Base-by-base conservation (phyloP, 2,329 filamentous ascomycete species). In the Nemania sp. region DNA sequence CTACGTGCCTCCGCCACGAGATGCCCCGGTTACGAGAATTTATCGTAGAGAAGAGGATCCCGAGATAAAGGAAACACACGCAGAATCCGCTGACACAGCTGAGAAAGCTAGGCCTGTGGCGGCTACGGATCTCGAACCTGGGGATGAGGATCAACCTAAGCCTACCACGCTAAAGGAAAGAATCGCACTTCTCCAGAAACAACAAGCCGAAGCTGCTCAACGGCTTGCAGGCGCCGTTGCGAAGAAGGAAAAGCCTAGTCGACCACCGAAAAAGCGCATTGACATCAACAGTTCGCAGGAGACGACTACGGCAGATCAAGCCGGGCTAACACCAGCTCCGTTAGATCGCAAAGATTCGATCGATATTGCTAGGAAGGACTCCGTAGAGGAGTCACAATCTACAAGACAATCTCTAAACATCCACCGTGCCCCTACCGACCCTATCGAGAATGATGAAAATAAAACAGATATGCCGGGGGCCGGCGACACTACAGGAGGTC, bases 151-250 rank as follows among this genome's bases (percentile, higher is more conserved):
- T 51, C 90, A 93, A 74, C 94, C 95, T 0, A 98, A 98, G 81
- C 93, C 94, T 26, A 92, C 93, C 64, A 98, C 93, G 73, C 80
- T 99, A 69, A 99, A 98, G 80, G 96, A 99, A 79, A 89, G 96
- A 70, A 98, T 99, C 81, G 96, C 96, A 29, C 84, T 97, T 60
- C 84, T 99, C 18, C 96, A 99, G 79, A 95, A 93, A 78, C 94
- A 98, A 79, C 96, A 99, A 80, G 84, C 93, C 78, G 96, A 98
- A 77, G 93, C 96, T 77, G 93, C 94, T 5, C 87, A 91, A 70
- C 87, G 94, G 60, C 92, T 95, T 80, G 92, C 92, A 7, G 93
- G 96, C 43, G 88, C 91, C 18, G 86, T 86, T 22, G 85, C 90
- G 64, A 97, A 92, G 82, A 95, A 97, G 79, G 93, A 97, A 75